A percentile compares a stretch with the other conserved stretches of the same genome.
Conservation (phyloP, 2,329 filamentous ascomycete genomes). For the Alternaria burnsii region DNA sequence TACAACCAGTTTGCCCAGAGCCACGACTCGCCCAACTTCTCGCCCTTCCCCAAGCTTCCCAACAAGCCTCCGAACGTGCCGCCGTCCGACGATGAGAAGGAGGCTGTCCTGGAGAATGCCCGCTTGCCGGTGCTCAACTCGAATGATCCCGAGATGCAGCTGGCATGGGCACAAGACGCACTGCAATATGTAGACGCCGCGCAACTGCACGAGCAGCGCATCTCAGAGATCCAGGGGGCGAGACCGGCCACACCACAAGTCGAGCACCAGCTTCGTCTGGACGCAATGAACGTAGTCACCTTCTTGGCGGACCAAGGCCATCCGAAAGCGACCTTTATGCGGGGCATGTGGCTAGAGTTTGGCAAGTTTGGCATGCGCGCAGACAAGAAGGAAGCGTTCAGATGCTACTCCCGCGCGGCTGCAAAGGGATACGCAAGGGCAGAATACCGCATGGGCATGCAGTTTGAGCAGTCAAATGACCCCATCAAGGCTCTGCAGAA, state of each 20-base stretch:
- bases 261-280: slow-evolving; percentile 85
- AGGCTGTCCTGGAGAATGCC: slow-evolving; percentile 85
- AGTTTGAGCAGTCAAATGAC: slow-evolving; percentile 95
- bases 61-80: slow-evolving; percentile 86
- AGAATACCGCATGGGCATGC: slow-evolving; percentile 97
- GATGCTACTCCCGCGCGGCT: slow-evolving; percentile 84
- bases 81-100: slow-evolving; percentile 92
- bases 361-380: slow-evolving; percentile 90
- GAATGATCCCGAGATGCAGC: slow-evolving; percentile 94
- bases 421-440: slow-evolving; percentile 86
- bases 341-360: slow-evolving; percentile 97
- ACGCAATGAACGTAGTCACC: slow-evolving; percentile 89
- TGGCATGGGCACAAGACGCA: slow-evolving; percentile 95
- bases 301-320: slow-evolving; percentile 92
- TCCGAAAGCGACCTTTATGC: slow-evolving; percentile 92
- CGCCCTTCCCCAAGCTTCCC: slow-evolving; percentile 86
- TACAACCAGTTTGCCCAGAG: slow-evolving; percentile 51
- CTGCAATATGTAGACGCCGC: slow-evolving; percentile 88
- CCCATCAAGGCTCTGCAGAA: slow-evolving; percentile 89
- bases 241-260: slow-evolving; percentile 82
- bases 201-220: slow-evolving; percentile 76
- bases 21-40: slow-evolving; percentile 77
- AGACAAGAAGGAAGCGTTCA: slow-evolving; percentile 94
- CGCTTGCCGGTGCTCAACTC: slow-evolving; percentile 86
- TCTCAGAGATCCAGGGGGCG: slow-evolving; percentile 65